Conservation (phyloP, 495 filamentous ascomycete genomes). For the Tuber umbilicatum region DNA sequence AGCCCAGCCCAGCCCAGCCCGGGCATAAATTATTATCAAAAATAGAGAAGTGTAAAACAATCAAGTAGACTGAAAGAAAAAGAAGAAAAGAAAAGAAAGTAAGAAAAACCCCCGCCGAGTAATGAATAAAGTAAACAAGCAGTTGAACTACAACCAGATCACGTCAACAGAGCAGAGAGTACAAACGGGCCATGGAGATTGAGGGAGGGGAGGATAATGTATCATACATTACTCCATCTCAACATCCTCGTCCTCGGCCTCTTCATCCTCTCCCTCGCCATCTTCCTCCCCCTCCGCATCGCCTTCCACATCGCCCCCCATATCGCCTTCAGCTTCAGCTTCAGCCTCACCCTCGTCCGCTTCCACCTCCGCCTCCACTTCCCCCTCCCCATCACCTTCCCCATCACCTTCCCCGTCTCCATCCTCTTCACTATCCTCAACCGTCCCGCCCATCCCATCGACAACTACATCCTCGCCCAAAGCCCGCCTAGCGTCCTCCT, state of each 20-base stretch:
- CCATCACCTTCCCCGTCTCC: constrained; percentile 30
- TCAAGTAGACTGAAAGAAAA: background rate
- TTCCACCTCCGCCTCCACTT: constrained; percentile 22
- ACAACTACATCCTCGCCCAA: constrained; percentile 24
- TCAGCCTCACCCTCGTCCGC: background rate
- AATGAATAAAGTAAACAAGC: constrained; percentile 25
- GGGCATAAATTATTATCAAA: background rate
- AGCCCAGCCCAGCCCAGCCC: background rate
- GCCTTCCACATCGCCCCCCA: background rate
- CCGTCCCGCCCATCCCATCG: constrained; percentile 23
- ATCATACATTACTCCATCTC: constrained; percentile 28
- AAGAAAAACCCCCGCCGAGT: background rate
- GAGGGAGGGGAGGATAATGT: background rate
- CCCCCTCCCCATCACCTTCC: constrained; percentile 29
- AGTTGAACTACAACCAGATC: constrained; percentile 7
- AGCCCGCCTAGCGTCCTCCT: constrained; percentile 47
- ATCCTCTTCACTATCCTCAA: constrained; percentile 31
- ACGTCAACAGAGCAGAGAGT: background rate
- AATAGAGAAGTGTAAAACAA: background rate
- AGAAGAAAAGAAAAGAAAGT: constrained; percentile 11
- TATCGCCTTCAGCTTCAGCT: constrained; percentile 17
- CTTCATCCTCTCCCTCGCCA: constrained; percentile 8
- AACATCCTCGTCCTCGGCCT: constrained; percentile 25
- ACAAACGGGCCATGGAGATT: background rate
- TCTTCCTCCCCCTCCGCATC: constrained; percentile 6